A percentile compares a stretch with the other conserved stretches of the same genome.
Conservation (phyloP, 169 alveolate species). For the Cryptosporidium canis region DNA sequence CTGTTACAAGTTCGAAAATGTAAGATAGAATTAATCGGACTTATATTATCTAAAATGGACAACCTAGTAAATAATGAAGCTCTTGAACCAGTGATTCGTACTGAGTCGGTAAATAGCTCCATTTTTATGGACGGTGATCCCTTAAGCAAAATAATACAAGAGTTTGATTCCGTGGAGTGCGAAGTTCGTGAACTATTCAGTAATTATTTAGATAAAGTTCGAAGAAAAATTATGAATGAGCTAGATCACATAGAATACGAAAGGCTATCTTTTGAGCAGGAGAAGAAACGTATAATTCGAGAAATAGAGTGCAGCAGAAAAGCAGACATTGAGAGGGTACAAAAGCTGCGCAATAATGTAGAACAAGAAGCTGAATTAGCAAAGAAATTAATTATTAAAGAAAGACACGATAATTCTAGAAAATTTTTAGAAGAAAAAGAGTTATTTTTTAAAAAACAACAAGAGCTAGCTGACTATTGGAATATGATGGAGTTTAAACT, state of each 20-base stretch:
- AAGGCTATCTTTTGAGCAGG: constrained; percentile 16
- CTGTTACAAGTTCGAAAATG: neutral
- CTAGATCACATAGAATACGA: constrained; percentile 37
- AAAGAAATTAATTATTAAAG: constrained; percentile 20
- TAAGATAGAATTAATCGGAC: neutral
- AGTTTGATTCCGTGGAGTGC: constrained; percentile 33
- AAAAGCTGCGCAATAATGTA: neutral
- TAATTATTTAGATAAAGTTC: constrained; percentile 17
- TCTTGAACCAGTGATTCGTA: neutral
- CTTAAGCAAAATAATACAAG: neutral
- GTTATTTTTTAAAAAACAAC: constrained; percentile 42
- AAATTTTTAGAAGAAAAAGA: constrained; percentile 46
- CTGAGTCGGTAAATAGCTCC: neutral
- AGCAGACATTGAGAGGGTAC: constrained; percentile 29
- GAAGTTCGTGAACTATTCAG: constrained; percentile 25
- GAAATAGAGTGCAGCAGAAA: constrained; percentile 52
- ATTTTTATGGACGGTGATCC: neutral
- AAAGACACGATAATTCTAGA: constrained; percentile 28
- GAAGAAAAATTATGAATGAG: constrained; percentile 16
- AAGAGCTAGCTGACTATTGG: constrained; percentile 56
- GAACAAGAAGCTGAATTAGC: constrained; percentile 12
- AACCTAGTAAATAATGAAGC: neutral
- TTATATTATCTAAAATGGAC: neutral
- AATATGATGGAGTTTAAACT: constrained; percentile 15
- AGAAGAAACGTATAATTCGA: neutral